Evolutionary conservation across 257 asterid species (phyloP).

Genomic region (Solanum gandarillasii): DNA sequence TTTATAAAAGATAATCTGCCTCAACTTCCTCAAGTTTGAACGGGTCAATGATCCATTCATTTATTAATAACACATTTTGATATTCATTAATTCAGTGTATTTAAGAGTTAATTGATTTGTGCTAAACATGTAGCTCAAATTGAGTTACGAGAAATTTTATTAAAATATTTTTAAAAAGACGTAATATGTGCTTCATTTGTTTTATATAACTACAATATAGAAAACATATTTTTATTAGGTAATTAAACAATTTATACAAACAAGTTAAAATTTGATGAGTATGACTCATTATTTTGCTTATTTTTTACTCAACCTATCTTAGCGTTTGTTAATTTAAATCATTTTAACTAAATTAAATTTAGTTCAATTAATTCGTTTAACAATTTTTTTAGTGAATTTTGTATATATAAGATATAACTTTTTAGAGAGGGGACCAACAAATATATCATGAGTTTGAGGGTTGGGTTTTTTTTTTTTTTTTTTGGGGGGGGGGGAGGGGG

Average conservation of each 20-base stretch:
- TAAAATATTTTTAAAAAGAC: neutral
- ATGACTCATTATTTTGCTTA: neutral
- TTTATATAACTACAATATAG: neutral
- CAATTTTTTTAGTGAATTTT: too few species aligned
- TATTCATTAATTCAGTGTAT: rapidly evolving
- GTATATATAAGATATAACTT: neutral
- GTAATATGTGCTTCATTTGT: rapidly evolving
- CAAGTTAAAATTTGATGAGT: neutral
- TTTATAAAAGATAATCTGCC: neutral
- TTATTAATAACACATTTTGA: neutral
- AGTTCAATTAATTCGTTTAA: neutral
- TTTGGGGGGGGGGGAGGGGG: neutral
- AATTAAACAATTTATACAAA: neutral
- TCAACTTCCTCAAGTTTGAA: neutral
- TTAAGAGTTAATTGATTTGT: neutral
- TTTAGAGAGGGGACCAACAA: neutral
- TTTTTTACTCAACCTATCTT: neutral
- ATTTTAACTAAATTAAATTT: neutral
- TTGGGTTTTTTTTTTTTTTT: neutral
- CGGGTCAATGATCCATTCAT: neutral
- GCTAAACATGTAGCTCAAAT: neutral
- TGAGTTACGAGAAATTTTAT: neutral
- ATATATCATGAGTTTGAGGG: neutral
- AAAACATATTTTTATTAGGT: neutral
- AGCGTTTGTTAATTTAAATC: neutral